Evolutionary conservation across 306 rosid species (phyloP), one percentile per base, ranked within the genome.

Genomic region (Sindora glabra): DNA sequence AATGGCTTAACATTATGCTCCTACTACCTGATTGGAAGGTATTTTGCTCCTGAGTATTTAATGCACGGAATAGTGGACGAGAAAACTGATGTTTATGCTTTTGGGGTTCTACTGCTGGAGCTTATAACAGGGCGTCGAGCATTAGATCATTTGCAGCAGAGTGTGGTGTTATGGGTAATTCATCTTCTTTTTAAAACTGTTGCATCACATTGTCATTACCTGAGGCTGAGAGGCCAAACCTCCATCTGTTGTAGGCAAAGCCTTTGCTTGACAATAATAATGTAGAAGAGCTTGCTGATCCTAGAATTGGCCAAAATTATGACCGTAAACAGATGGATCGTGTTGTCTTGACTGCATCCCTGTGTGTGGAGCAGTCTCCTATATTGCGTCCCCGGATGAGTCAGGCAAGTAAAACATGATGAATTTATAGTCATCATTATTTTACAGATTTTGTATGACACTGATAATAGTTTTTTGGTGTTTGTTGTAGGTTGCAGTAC

Each of bases 21-120:
- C 52, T 24, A 27, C 19, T n/a, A 49, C 65, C 40, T 48, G 11
- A 17, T 69, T 64, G 76, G 38, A 80, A 90, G 97, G 69, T 90
- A 90, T 76, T 80, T 84, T 49, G 97, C 95, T 56, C 97, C 95
- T 8, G 97, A 90, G 44, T 87, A 90, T 71, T 62, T 84, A 77
- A 78, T 72, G 85, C 90, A 78, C 42, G 97, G 95, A 59, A 73
- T 77, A 56, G 86, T 87, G 10, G 75, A 77, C 8, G 97, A 90
- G 72, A 90, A 90, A 71, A 90, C 86, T 10, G 95, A 90, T 61
- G 88, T 90, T 58, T 87, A 78, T 48, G 76, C 95, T 4, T 90
- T 87, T 18, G 95, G 94, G 25, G 80, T 90, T 68, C 69, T 90
- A 7, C 89, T 90, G 38, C 61, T 90, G 71, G 97, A 87, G 83